Evolutionary conservation across 2,329 filamentous ascomycete genomes (phyloP).

Genomic region (Elsinoe australis): DNA sequence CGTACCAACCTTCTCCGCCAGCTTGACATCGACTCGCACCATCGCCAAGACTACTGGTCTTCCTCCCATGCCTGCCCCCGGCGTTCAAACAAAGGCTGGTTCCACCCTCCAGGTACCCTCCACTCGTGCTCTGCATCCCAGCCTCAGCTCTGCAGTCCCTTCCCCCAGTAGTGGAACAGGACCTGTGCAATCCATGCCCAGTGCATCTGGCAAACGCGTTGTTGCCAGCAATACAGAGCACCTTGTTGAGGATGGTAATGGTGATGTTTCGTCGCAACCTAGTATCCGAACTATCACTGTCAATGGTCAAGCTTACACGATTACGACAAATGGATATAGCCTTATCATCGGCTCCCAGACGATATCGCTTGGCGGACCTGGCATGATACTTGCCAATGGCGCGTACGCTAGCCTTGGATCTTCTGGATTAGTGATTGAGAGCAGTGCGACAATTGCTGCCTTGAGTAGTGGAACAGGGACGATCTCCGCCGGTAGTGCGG

Average conservation of each 20-base stretch:
- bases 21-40: not conserved
- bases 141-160: too few relatives aligned
- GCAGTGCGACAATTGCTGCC: conserved; percentile 11
- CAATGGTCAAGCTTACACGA: conserved; percentile 18
- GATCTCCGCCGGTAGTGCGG: conserved; percentile 1
- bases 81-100: too few relatives aligned
- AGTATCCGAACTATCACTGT: conserved; percentile 20
- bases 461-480: conserved; percentile 6
- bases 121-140: too few relatives aligned
- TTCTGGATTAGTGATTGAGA: conserved; percentile 20
- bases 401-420: conserved; percentile 20
- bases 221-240: too few relatives aligned
- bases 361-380: conserved; percentile 18
- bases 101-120: too few relatives aligned
- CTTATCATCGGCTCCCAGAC: conserved; percentile 22
- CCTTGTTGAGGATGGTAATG: too few relatives aligned
- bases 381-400: conserved; percentile 21
- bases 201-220: too few relatives aligned
- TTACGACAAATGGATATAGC: conserved; percentile 18
- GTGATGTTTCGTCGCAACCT: too few relatives aligned
- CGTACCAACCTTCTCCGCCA: conserved; percentile 17
- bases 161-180: too few relatives aligned
- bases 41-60: conserved; percentile 20
- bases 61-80: too few relatives aligned
- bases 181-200: too few relatives aligned